These are phyloP conservation scores for Mucuna pruriens DNA, from an alignment of 306 rosid species.

Conservation along the genomic window DNA sequence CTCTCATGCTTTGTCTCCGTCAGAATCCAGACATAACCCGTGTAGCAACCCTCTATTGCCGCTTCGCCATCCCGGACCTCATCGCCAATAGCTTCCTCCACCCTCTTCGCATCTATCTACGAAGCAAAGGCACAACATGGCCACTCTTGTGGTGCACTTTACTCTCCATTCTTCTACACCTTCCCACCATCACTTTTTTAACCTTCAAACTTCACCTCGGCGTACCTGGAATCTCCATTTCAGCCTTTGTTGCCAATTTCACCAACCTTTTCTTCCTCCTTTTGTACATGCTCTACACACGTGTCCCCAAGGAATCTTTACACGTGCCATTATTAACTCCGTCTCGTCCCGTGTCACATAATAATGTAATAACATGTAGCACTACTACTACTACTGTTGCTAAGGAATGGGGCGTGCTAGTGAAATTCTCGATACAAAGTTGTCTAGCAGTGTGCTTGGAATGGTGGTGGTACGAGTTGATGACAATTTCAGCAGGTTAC, in stretches of 20 bases:
- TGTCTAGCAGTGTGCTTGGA: slow-evolving; percentile 81
- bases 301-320: slow-evolving; percentile 12
- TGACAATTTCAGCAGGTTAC: slow-evolving; percentile 68
- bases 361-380: not conserved
- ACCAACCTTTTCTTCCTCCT: slow-evolving; percentile 61
- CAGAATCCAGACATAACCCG: slow-evolving; percentile 65
- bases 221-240: slow-evolving; percentile 66
- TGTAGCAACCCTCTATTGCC: slow-evolving; percentile 67
- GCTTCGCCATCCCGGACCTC: slow-evolving; percentile 76
- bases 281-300: slow-evolving; percentile 43
- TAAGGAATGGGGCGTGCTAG: slow-evolving; percentile 58
- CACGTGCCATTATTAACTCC: slow-evolving; percentile 23
- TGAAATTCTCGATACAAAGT: slow-evolving; percentile 58
- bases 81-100: slow-evolving; percentile 64
- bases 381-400: not conserved
- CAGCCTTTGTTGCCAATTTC: slow-evolving; percentile 62
- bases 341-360: not conserved
- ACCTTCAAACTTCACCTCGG: slow-evolving; percentile 77
- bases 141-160: slow-evolving; percentile 69
- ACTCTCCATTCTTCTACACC: slow-evolving; percentile 56
- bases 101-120: slow-evolving; percentile 71
- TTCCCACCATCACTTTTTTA: slow-evolving; percentile 56
- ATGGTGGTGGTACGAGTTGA: slow-evolving; percentile 92
- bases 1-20: slow-evolving; percentile 58
- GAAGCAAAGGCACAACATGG: slow-evolving; percentile 71